Percentiles rank a stretch among this genome's conserved stretches.
These are phyloP conservation scores for Blastobotrys apis DNA, from an alignment of 1,139 yeast genomes.

Conservation along the genomic window DNA sequence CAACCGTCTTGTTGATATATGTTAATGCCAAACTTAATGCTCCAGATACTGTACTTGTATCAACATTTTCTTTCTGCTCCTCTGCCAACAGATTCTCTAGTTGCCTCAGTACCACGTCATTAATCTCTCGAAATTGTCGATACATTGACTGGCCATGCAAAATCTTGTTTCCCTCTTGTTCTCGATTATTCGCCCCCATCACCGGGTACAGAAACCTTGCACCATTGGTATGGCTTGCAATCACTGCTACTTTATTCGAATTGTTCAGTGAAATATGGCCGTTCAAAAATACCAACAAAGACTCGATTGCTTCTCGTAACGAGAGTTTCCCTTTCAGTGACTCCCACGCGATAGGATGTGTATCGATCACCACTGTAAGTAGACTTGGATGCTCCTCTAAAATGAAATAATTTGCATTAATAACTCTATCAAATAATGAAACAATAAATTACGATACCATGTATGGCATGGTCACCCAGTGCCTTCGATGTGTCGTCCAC, in stretches of 20 bases:
- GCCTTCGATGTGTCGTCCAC: slow-evolving; percentile 39
- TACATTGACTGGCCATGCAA: slow-evolving; percentile 55
- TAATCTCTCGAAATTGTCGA: slow-evolving; percentile 77
- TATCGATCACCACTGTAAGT: slow-evolving; percentile 71
- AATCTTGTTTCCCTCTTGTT: slow-evolving; percentile 20
- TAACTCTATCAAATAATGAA: slow-evolving; percentile 6
- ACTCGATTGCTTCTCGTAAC: slow-evolving; percentile 53
- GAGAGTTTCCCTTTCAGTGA: slow-evolving; percentile 44
- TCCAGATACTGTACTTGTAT: slow-evolving; percentile 60
- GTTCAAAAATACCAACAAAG: slow-evolving; percentile 68
- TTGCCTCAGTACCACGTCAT: slow-evolving; percentile 67
- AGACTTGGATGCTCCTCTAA: slow-evolving; percentile 76
- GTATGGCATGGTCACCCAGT: slow-evolving; percentile 22
- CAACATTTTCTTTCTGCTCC: slow-evolving; percentile 6
- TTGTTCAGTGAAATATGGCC: slow-evolving; percentile 85
- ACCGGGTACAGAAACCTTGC: slow-evolving; percentile 69
- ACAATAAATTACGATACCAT: slow-evolving; percentile 2
- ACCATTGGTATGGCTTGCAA: slow-evolving; percentile 71
- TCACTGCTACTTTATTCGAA: slow-evolving; percentile 77
- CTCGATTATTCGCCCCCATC: slow-evolving; percentile 15
- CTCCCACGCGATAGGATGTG: slow-evolving; percentile 76
- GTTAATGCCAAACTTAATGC: slow-evolving; percentile 76
- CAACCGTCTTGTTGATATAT: slow-evolving; percentile 61
- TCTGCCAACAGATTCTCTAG: slow-evolving; percentile 45
- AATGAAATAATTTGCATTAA: slow-evolving; percentile 2